phyloP scores from a whole-genome alignment of 371 early-diverging fungal species.

The Haplosporangium sp. region DNA sequence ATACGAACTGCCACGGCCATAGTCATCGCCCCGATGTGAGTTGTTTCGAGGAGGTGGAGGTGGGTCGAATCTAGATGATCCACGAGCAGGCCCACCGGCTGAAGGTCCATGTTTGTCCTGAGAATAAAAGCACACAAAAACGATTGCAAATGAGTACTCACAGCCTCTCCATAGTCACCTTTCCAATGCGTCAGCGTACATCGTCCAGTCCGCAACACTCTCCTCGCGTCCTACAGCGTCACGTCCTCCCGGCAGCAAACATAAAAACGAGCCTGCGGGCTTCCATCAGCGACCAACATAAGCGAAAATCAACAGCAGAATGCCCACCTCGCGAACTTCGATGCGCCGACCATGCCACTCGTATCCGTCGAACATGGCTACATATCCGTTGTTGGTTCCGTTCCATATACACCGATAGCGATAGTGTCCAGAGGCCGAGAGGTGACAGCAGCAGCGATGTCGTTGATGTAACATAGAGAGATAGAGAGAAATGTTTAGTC shows the following conservation, averaged over 20 bases:
- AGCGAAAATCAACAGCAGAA: conserved; percentile 20
- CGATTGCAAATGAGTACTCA: conserved; percentile 10
- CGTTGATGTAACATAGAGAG: too few species aligned
- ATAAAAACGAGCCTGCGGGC: neutral
- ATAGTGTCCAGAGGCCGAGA: too few species aligned
- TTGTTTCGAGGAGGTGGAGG: conserved; percentile 5
- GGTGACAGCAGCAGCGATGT: neutral
- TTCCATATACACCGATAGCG: neutral
- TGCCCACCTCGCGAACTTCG: conserved; percentile 82
- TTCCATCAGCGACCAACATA: conserved; percentile 6
- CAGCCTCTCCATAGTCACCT: neutral
- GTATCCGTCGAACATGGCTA: conserved; percentile 77
- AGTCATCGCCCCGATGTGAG: conserved; percentile 15
- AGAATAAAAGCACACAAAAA: conserved; percentile 5
- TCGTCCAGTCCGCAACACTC: neutral
- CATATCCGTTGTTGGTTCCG: neutral
- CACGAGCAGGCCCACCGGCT: conserved; percentile 23
- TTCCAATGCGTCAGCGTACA: too few species aligned
- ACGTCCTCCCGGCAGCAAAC: neutral
- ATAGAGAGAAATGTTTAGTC: too few species aligned
- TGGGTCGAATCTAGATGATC: conserved; percentile 11
- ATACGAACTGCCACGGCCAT: conserved; percentile 15
- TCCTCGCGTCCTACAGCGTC: neutral
- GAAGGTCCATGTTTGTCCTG: conserved; percentile 51
- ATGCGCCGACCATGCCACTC: conserved; percentile 81